These are phyloP conservation scores for Garcia nutans DNA, from an alignment of 345 rosid species.

Conservation along the genomic window DNA sequence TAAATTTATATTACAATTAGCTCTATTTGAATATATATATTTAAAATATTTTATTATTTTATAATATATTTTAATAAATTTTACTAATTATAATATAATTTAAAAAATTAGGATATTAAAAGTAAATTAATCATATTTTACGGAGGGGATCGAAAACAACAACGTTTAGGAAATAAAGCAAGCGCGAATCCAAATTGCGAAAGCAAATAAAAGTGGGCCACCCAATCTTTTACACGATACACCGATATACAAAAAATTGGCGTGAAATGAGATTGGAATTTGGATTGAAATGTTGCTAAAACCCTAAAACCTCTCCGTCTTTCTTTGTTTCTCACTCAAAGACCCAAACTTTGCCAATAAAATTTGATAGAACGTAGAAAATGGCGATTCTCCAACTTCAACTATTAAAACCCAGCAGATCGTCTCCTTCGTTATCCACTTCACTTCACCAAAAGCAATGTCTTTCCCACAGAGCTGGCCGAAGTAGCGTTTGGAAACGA, in stretches of 20 bases:
- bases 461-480: slow-evolving; percentile 13
- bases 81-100: no score
- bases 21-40: no score
- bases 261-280: neutral
- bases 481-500: slow-evolving; percentile 30
- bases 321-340: neutral
- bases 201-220: neutral
- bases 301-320: slow-evolving; percentile 44
- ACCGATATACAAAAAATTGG: neutral
- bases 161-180: no score
- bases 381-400: slow-evolving; percentile 54
- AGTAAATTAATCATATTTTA: no score
- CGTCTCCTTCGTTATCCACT: slow-evolving; percentile 35
- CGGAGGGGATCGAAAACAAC: no score
- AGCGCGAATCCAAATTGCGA: no score
- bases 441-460: slow-evolving; percentile 16
- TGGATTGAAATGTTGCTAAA: slow-evolving; percentile 29
- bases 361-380: neutral
- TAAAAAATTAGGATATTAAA: no score
- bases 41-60: no score
- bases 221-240: slow-evolving; percentile 19
- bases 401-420: slow-evolving; percentile 47
- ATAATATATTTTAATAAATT: no score
- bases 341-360: neutral
- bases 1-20: no score